Evolutionary conservation across 371 early-diverging fungal genomes (phyloP).

Genomic region (Apophysomyces ossiformis): DNA sequence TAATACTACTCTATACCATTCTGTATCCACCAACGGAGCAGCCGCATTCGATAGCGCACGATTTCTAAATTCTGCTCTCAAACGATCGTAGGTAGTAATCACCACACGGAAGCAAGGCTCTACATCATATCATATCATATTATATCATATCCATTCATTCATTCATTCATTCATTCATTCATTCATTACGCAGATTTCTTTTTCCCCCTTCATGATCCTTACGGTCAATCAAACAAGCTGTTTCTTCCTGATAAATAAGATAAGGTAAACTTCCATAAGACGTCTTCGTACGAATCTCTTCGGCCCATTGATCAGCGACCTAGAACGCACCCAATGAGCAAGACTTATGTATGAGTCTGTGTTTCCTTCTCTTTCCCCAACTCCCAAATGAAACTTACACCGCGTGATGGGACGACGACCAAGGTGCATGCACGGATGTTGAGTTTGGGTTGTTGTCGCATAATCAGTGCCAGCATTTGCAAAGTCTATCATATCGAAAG

Average conservation of each 20-base stretch:
- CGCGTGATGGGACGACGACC: slow-evolving; percentile 43
- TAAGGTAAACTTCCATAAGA: slow-evolving; percentile 50
- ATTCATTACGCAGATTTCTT: not conserved
- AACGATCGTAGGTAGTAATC: slow-evolving; percentile 47
- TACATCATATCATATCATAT: slow-evolving; percentile 4
- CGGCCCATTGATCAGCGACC: slow-evolving; percentile 69
- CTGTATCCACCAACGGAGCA: slow-evolving; percentile 39
- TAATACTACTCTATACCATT: slow-evolving; percentile 57
- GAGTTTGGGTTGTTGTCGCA: slow-evolving; percentile 43
- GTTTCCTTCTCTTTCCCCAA: not conserved
- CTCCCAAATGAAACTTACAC: slow-evolving; percentile 26
- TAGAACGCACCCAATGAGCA: slow-evolving; percentile 11
- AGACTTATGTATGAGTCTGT: not conserved
- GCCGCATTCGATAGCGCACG: slow-evolving; percentile 11
- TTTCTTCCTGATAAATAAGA: slow-evolving; percentile 42
- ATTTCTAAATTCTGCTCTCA: slow-evolving; percentile 39
- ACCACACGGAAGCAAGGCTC: slow-evolving; percentile 44
- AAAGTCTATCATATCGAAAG: slow-evolving; percentile 31
- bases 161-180: not conserved
- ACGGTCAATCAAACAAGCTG: slow-evolving; percentile 39
- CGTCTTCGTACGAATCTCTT: slow-evolving; percentile 64
- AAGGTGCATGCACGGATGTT: slow-evolving; percentile 36
- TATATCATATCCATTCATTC: not conserved
- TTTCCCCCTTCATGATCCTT: slow-evolving; percentile 5
- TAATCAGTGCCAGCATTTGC: slow-evolving; percentile 39